A percentile compares a stretch with the other conserved stretches of the same genome.
Conservation (phyloP, 192 early-diverging fungal species). For the Dimargaris xerosporica region DNA sequence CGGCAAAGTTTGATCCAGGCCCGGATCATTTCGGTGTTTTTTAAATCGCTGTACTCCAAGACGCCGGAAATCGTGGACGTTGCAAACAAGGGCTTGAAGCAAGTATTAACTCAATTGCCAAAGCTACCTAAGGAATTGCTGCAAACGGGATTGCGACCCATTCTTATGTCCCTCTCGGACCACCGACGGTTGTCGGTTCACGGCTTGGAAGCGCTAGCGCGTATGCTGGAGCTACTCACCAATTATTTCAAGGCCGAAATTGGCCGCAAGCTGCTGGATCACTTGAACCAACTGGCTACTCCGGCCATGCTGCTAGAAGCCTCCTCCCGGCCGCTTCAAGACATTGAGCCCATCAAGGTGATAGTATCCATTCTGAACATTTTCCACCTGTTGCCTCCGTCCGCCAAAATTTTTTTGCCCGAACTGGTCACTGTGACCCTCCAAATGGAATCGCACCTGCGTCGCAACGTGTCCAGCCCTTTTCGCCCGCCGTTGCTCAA, state of each 20-base stretch:
- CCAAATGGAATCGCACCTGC: constrained; percentile 67
- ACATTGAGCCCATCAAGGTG: constrained; percentile 86
- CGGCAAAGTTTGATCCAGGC: constrained; percentile 63
- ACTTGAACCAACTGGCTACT: constrained; percentile 85
- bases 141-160: constrained; percentile 91
- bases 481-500: constrained; percentile 81
- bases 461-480: constrained; percentile 77
- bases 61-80: constrained; percentile 87
- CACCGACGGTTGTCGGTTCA: constrained; percentile 85
- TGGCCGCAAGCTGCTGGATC: constrained; percentile 93
- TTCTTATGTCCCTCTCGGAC: constrained; percentile 87
- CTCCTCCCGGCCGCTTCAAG: constrained; percentile 66
- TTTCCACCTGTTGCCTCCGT: constrained; percentile 79
- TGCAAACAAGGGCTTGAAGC: constrained; percentile 82
- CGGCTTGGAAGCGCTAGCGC: constrained; percentile 85
- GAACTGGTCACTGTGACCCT: constrained; percentile 78
- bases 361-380: constrained; percentile 89
- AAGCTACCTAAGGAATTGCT: constrained; percentile 90
- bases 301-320: constrained; percentile 67
- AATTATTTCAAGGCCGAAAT: constrained; percentile 99
- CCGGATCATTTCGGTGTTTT: constrained; percentile 93
- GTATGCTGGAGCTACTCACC: constrained; percentile 80
- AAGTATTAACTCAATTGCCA: constrained; percentile 29
- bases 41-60: constrained; percentile 96
- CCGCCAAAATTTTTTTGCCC: constrained; percentile 83